Conservation (phyloP, 2,329 filamentous ascomycete species). For the Phyllachora maydis region DNA sequence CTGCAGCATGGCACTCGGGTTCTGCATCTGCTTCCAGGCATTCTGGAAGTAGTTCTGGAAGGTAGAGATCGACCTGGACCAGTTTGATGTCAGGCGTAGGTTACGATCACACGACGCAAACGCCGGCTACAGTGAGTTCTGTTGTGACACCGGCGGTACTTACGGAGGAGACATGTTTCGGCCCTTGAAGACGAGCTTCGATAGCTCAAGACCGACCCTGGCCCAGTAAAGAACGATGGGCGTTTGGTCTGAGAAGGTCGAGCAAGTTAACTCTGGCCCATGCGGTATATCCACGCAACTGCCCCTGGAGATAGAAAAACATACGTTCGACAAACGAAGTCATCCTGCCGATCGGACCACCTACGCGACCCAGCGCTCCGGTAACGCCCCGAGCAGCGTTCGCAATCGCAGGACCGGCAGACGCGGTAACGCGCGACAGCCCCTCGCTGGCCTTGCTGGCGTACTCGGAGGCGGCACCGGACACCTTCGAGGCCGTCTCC, state of each 20-base stretch:
- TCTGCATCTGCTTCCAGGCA: slow-evolving; percentile 47
- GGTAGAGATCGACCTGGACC: slow-evolving; percentile 50
- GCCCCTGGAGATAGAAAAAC: too few relatives aligned
- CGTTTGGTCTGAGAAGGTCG: slow-evolving; percentile 65
- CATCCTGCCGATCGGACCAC: slow-evolving; percentile 63
- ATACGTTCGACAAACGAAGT: slow-evolving; percentile 73
- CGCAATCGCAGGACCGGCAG: slow-evolving; percentile 58
- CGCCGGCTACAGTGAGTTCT: neutral
- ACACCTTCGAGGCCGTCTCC: slow-evolving; percentile 20
- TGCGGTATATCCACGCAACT: too few relatives aligned
- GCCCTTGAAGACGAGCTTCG: slow-evolving; percentile 68
- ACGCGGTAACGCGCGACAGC: slow-evolving; percentile 59
- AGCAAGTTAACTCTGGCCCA: too few relatives aligned
- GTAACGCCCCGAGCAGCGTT: slow-evolving; percentile 48
- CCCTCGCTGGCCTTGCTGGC: slow-evolving; percentile 57
- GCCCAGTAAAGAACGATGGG: slow-evolving; percentile 84
- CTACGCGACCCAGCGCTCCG: slow-evolving; percentile 52
- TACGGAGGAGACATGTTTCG: slow-evolving; percentile 94
- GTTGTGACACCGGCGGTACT: slow-evolving; percentile 23
- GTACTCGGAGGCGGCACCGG: slow-evolving; percentile 20
- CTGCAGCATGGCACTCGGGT: slow-evolving; percentile 40
- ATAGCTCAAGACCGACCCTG: slow-evolving; percentile 70
- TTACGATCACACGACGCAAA: too few relatives aligned
- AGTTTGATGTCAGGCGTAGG: too few relatives aligned
- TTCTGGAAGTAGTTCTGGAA: slow-evolving; percentile 79